Percentiles rank a stretch among this genome's conserved stretches.
phyloP scores from a whole-genome alignment of 345 rosid genomes.

The Citrus trifoliata region DNA sequence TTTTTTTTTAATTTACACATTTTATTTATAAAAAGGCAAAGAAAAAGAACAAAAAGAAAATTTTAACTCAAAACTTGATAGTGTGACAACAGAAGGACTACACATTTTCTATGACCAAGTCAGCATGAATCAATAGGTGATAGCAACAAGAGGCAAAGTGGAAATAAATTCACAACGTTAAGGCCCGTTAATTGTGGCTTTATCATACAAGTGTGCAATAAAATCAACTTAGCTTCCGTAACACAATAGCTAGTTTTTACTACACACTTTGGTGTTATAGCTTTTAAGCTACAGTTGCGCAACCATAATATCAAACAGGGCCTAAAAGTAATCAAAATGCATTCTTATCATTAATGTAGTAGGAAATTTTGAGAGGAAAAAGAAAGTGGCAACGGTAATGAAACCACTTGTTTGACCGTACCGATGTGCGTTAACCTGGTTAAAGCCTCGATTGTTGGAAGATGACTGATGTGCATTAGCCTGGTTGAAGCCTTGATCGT shows the following conservation, averaged over 20 bases:
- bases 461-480: background rate
- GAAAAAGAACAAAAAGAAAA: background rate
- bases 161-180: background rate
- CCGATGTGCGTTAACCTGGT: constrained; percentile 4
- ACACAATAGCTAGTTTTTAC: too few relatives aligned
- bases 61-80: background rate
- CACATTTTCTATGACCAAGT: background rate
- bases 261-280: too few relatives aligned
- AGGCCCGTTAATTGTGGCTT: too few relatives aligned
- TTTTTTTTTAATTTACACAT: background rate
- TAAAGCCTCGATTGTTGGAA: constrained; percentile 2
- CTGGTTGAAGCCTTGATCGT: background rate
- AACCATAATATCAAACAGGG: too few relatives aligned
- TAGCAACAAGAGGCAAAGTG: background rate
- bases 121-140: background rate
- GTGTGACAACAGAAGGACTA: too few relatives aligned
- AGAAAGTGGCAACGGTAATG: background rate
- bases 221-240: too few relatives aligned
- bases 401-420: background rate
- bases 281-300: too few relatives aligned
- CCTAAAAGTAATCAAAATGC: background rate
- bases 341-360: background rate
- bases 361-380: background rate
- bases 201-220: too few relatives aligned
- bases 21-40: background rate